phyloP scores from a whole-genome alignment of 371 early-diverging fungal genomes.

The Mucor saturninus region DNA sequence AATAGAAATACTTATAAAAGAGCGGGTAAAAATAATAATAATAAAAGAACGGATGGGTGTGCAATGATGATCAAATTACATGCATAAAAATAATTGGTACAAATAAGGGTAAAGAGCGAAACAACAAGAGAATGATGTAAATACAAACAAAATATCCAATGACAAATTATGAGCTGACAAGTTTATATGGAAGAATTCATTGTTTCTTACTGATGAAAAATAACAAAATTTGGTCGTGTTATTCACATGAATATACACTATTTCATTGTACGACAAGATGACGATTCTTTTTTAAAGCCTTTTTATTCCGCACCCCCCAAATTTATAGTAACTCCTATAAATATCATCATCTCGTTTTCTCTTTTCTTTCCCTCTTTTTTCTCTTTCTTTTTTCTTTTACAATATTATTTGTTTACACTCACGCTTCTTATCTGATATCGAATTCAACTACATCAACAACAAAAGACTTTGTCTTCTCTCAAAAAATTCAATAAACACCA shows the following conservation, averaged over 20 bases:
- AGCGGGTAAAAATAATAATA: not conserved
- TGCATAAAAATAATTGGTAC: too few species aligned
- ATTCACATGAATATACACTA: not conserved
- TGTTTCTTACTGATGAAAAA: not conserved
- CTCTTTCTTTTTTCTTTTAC: conserved; percentile 7
- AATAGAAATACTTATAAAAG: not conserved
- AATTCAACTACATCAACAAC: too few species aligned
- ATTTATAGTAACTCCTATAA: not conserved
- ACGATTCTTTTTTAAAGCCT: not conserved
- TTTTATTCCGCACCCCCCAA: not conserved
- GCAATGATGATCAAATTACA: not conserved
- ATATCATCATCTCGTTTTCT: not conserved
- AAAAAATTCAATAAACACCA: too few species aligned
- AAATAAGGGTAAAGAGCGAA: too few species aligned
- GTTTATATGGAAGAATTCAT: not conserved
- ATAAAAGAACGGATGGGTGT: not conserved
- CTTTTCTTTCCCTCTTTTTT: conserved; percentile 9
- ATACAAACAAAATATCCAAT: not conserved
- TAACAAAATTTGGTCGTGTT: not conserved
- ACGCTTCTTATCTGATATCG: not conserved
- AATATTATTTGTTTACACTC: conserved; percentile 3
- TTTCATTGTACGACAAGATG: not conserved
- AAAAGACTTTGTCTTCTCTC: not conserved
- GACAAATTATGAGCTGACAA: conserved; percentile 1
- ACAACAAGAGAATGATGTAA: too few species aligned